Evolutionary conservation across 306 rosid genomes (phyloP), one percentile per base, ranked within the genome.

Genomic region (Dicorynia guianensis): DNA sequence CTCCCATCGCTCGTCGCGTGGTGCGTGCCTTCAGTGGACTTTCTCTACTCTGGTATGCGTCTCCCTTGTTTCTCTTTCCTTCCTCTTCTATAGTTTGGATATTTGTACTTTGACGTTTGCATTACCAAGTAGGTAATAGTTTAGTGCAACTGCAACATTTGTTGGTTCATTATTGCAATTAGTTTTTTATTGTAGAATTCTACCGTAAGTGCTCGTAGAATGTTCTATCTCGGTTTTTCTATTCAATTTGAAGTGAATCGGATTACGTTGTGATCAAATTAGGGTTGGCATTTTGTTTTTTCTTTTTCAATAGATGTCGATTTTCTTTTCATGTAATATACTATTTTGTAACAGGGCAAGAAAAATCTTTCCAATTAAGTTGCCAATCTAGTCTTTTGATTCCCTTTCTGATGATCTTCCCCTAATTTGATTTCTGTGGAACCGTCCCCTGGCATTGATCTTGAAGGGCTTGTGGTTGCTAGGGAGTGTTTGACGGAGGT

Each of bases 401-500:
- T 44, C 7, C 63, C 47, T 36, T 18, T 58, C 1, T 78, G 33
- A 13, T 57, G 43, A 54, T 63, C 39, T 11, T 69, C 19, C 55
- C n/a, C n/a, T 69, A 7, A 61, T 52, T 77, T 72, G 74, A 58
- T 48, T 75, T 33, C 3, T 65, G 30, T 77, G 79, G 97, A 94
- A 68, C 88, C 87, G 4, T 87, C 80, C 39, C 77, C 86, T n/a
- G 92, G 80, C 42, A 87, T 82, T 79, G 96, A 92, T 83, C 61
- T 73, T 56, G 98, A 94, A 72, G 94, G 95, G 74, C 78, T 94
- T 78, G 95, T 90, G 78, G 96, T 94, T 76, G 96, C 89, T 13
- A 87, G 67, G 71, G 97, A 92, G 86, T 91, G 97, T 76, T 81
- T 94, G 83, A 67, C 72, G 3, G 95, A 90, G 79, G 95, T 79